phyloP scores from a whole-genome alignment of 208 protist species.

The Trypanosoma brucei region DNA sequence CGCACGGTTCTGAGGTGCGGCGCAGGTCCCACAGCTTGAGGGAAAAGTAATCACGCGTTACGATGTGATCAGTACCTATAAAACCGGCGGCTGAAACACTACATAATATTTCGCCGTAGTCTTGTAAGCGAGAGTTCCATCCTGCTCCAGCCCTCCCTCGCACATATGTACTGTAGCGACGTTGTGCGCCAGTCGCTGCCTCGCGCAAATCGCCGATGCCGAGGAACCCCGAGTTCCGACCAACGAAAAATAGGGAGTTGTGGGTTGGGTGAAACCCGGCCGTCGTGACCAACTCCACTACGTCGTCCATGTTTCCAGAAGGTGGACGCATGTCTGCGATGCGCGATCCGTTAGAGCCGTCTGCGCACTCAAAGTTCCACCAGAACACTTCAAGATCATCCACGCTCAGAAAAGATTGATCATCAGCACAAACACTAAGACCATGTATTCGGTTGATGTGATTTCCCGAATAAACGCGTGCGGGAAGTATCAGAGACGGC shows the following conservation, averaged over 20 bases:
- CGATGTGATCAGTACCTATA: constrained; percentile 67
- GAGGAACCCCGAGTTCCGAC: constrained; percentile 72
- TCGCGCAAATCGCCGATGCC: constrained; percentile 86
- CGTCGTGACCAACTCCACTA: constrained; percentile 76
- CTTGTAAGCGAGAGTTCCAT: constrained; percentile 26
- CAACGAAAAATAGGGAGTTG: constrained; percentile 78
- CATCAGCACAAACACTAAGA: constrained; percentile 70
- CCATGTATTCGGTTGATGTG: constrained; percentile 65
- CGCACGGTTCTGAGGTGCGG: constrained; percentile 44
- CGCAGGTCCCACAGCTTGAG: constrained; percentile 87
- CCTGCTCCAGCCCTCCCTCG: constrained; percentile 25
- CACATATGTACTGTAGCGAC: constrained; percentile 66
- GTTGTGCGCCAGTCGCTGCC: constrained; percentile 50
- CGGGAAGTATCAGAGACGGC: constrained; percentile 56
- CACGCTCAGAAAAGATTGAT: constrained; percentile 78
- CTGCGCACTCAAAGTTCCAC: constrained; percentile 76
- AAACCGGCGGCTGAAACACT: constrained; percentile 82
- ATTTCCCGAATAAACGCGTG: constrained; percentile 69
- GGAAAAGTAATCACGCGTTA: constrained; percentile 83
- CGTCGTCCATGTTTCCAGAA: constrained; percentile 68
- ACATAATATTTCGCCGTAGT: constrained; percentile 85
- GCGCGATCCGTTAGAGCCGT: constrained; percentile 64
- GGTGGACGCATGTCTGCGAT: constrained; percentile 64
- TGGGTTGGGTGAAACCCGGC: constrained; percentile 79
- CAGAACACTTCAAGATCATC: constrained; percentile 89